phyloP scores from a whole-genome alignment of 495 filamentous ascomycete species.

The Neurospora sp. region DNA sequence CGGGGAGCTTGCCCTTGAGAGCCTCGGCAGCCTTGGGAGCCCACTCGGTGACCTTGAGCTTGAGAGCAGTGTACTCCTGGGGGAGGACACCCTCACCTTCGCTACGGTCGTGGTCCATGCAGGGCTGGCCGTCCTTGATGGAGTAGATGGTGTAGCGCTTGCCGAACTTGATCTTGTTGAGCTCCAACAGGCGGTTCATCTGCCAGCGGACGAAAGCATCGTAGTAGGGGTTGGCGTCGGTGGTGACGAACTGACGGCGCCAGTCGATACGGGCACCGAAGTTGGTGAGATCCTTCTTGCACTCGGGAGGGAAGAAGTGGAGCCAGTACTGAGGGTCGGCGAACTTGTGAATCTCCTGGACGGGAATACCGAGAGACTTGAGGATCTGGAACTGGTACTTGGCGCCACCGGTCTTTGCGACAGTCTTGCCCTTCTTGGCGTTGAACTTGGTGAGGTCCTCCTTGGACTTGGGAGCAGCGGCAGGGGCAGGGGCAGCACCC shows the following conservation, averaged over 20 bases:
- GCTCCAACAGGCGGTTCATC: conserved; percentile 84
- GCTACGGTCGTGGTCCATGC: conserved; percentile 93
- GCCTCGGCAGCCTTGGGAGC: conserved; percentile 55
- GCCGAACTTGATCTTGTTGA: conserved; percentile 89
- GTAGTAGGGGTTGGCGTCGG: conserved; percentile 94
- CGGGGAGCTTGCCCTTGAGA: conserved; percentile 69
- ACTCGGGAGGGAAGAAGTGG: conserved; percentile 74
- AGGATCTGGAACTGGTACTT: conserved; percentile 48
- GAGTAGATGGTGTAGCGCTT: conserved; percentile 92
- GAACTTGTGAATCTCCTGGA: conserved; percentile 83
- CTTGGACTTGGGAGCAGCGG: conserved; percentile 27
- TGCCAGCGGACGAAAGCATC: conserved; percentile 96
- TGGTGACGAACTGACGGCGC: conserved; percentile 85
- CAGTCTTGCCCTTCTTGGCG: conserved; percentile 89
- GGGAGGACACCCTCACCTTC: conserved; percentile 83
- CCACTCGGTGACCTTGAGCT: conserved; percentile 86
- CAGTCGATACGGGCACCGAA: conserved; percentile 86
- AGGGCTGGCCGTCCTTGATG: conserved; percentile 93
- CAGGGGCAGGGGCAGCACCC: conserved; percentile 6
- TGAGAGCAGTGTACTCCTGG: conserved; percentile 89
- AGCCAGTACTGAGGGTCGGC: conserved; percentile 69
- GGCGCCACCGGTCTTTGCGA: conserved; percentile 81
- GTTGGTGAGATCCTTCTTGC: conserved; percentile 69
- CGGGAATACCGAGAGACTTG: conserved; percentile 67
- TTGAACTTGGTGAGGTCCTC: conserved; percentile 85